Conservation (phyloP, 2,329 filamentous ascomycete genomes). For the Alternaria triticina region DNA sequence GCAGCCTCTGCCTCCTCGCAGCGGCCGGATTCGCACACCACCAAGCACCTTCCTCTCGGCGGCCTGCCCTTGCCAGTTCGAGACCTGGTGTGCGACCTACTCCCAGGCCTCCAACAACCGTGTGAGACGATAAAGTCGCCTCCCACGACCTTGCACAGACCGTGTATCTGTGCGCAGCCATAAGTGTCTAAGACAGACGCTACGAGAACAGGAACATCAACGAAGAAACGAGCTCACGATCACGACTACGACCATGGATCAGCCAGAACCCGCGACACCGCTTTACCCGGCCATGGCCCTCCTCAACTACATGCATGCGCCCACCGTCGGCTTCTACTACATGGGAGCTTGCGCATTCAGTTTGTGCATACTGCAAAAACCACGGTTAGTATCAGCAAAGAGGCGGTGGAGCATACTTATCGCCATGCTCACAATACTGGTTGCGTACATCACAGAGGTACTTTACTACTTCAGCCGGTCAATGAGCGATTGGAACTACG, state of each 20-base stretch:
- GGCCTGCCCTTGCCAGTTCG: not conserved
- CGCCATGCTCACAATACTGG: slow-evolving; percentile 20
- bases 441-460: slow-evolving; percentile 38
- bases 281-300: slow-evolving; percentile 34
- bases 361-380: slow-evolving; percentile 40
- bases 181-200: not conserved
- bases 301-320: slow-evolving; percentile 44
- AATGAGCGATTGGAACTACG: slow-evolving; percentile 36
- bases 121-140: slow-evolving; percentile 2
- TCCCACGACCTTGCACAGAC: not conserved
- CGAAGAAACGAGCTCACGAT: not conserved
- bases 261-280: slow-evolving; percentile 7
- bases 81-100: not conserved
- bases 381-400: slow-evolving; percentile 30
- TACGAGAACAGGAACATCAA: not conserved
- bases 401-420: slow-evolving; percentile 28
- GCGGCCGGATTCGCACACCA: slow-evolving; percentile 6
- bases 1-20: slow-evolving; percentile 1
- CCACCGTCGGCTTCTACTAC: slow-evolving; percentile 39
- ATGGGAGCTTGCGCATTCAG: slow-evolving; percentile 35
- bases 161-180: not conserved
- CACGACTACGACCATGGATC: slow-evolving; percentile 16
- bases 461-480: slow-evolving; percentile 43
- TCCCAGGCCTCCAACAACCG: not conserved
- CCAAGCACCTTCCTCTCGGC: slow-evolving; percentile 1